Percentiles rank a stretch among this genome's conserved stretches.
phyloP scores from a whole-genome alignment of 139 green algal species.

The Chlorella vulgaris region DNA sequence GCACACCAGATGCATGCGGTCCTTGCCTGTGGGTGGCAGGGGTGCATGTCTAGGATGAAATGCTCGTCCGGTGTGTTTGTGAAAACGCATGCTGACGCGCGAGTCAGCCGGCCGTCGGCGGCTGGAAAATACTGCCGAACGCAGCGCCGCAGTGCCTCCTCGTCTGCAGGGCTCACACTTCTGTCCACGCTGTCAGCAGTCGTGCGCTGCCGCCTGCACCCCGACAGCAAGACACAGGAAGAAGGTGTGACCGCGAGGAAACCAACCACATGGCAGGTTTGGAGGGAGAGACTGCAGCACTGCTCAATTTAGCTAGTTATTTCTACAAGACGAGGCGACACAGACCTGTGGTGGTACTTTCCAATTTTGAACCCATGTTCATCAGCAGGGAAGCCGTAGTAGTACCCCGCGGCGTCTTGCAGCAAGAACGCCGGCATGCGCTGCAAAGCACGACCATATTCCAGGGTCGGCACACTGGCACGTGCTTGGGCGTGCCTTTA shows the following conservation, averaged over 20 bases:
- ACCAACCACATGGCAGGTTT: not conserved
- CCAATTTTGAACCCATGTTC: slow-evolving; percentile 55
- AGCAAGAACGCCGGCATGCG: slow-evolving; percentile 68
- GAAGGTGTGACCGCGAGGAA: not conserved
- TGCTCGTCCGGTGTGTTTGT: slow-evolving; percentile 79
- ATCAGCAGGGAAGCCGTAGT: slow-evolving; percentile 69
- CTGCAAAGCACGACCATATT: no score
- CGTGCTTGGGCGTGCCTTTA: no score
- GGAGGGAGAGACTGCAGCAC: not conserved
- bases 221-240: not conserved
- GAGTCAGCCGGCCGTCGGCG: slow-evolving; percentile 47
- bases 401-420: slow-evolving; percentile 45
- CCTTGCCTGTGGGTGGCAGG: slow-evolving; percentile 64
- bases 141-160: slow-evolving; percentile 30
- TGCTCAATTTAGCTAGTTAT: no score
- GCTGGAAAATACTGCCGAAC: slow-evolving; percentile 54
- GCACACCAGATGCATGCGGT: not conserved
- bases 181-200: slow-evolving; percentile 52
- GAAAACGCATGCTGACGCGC: slow-evolving; percentile 73
- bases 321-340: no score
- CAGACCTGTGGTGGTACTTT: slow-evolving; percentile 29
- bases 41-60: slow-evolving; percentile 84
- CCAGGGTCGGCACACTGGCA: no score
- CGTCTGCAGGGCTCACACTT: slow-evolving; percentile 48
- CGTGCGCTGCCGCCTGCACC: slow-evolving; percentile 42